A percentile compares a stretch with the other conserved stretches of the same genome.
Conservation (phyloP, 2,329 filamentous ascomycete genomes). For the Botryotinia globosa region DNA sequence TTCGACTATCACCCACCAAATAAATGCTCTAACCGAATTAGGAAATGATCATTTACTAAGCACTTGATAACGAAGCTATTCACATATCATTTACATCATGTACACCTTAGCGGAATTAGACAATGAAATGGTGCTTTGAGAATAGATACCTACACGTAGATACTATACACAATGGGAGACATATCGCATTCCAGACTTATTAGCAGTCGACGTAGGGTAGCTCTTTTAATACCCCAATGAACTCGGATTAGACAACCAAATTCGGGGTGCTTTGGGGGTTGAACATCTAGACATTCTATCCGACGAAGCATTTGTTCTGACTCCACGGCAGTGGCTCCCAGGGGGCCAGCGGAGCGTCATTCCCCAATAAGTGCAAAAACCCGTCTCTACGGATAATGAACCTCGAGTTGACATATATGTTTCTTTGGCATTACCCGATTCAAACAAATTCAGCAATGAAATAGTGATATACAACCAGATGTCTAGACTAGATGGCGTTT, state of each 20-base stretch:
- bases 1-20: neutral
- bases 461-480: neutral
- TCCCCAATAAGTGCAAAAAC: neutral
- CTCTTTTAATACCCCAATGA: neutral
- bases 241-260: neutral
- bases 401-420: neutral
- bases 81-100: neutral
- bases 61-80: neutral
- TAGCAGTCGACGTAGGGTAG: neutral
- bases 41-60: neutral
- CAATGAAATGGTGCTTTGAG: too few species aligned
- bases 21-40: neutral
- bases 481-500: neutral
- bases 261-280: neutral
- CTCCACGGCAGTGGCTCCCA: neutral
- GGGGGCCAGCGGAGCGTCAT: neutral
- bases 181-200: neutral
- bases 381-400: neutral
- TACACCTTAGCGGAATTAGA: neutral
- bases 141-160: neutral
- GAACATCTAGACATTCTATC: neutral
- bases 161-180: neutral
- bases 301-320: neutral
- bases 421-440: neutral
- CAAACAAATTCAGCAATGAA: neutral